Base-by-base conservation (phyloP, 352 stramenopile genomes). In the Aphanomyces euteiches region DNA sequence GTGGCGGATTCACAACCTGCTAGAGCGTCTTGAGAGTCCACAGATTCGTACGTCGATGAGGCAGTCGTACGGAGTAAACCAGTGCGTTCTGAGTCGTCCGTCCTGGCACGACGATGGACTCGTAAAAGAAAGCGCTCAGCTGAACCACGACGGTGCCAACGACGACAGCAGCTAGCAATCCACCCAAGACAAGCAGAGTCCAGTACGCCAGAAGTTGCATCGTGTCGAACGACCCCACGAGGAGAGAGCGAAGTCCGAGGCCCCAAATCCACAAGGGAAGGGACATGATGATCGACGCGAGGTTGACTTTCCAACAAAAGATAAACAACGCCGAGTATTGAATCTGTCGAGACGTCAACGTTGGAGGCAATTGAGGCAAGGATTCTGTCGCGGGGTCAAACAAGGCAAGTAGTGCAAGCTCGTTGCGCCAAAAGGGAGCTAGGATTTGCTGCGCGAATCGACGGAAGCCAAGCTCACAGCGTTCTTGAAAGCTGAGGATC, bases 381-480 rank as follows among this genome's bases (percentile, higher is more conserved):
- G 3, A 45, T 54, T n/a, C 17, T 17, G 34, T 19, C 15, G n/a
- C 10, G 40, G 59, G 28, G n/a, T 67, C 41, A 15, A 41, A 54
- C 41, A 67, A 28, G n/a, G 40, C 41, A 37, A 67, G 59, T 6
- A 67, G 19, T 12, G 7, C 12, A 28, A 67, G 15, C 28, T 67
- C 59, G 34, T n/a, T 45, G 19, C 59, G 59, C 59, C 59, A 67
- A 34, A 41, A 67, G n/a, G 43, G 5, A 7, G 15, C 10, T 12
- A 67, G 7, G 10, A 28, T 28, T 19, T 17, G 39, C 19, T 21
- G n/a, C 7, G 28, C 12, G 12, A 67, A 19, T 5, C 2, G 19
- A 36, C 36, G 6, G 17, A 56, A 40, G 17, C 38, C n/a, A 7
- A 8, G 39, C 17, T 50, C 4, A n/a, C 21, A 56, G 15, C 59